These are phyloP conservation scores for Colletotrichum chrysophilum DNA, from an alignment of 2,329 filamentous ascomycete genomes.

Conservation along the genomic window DNA sequence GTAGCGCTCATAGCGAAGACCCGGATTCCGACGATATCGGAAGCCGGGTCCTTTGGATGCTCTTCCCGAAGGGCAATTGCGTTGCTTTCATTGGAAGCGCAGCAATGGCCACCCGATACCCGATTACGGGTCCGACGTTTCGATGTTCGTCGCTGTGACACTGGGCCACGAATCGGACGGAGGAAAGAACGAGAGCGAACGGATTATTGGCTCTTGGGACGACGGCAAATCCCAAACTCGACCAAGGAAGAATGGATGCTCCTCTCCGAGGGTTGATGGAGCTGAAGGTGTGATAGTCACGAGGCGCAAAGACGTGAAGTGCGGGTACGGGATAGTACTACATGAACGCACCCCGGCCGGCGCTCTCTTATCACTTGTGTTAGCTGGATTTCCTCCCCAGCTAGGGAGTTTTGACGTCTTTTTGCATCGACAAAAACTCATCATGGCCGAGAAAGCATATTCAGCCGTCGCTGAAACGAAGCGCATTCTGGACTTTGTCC, in stretches of 20 bases:
- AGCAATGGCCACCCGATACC: neutral
- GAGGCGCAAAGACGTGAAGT: neutral
- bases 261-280: neutral
- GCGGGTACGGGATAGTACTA: neutral
- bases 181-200: neutral
- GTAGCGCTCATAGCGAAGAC: neutral
- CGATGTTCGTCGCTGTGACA: neutral
- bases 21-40: neutral
- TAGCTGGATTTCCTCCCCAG: neutral
- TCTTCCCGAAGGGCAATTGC: neutral
- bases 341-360: neutral
- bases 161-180: neutral
- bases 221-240: neutral
- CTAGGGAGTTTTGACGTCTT: neutral
- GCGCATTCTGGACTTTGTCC: conserved; percentile 31
- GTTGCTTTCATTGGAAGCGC: neutral
- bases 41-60: neutral
- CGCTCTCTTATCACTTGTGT: neutral
- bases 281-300: neutral
- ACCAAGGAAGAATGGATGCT: neutral
- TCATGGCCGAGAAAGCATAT: conserved; percentile 21
- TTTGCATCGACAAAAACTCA: neutral
- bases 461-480: conserved; percentile 29
- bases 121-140: conserved; percentile 14
- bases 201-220: neutral